phyloP scores from a whole-genome alignment of 129 eudicot species.

The Tagetes erecta region DNA sequence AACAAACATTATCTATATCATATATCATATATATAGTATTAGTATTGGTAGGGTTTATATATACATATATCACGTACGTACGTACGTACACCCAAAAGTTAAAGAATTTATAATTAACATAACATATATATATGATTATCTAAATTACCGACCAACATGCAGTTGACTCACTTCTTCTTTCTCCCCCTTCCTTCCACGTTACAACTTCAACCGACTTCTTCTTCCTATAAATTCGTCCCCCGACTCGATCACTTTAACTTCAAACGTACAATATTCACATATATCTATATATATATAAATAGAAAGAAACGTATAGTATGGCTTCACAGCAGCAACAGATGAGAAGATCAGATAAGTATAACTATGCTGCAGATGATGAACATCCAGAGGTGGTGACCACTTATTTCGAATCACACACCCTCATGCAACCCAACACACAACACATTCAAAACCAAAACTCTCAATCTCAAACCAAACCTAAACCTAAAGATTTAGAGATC shows the following conservation, averaged over 20 bases:
- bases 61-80: too few relatives aligned
- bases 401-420: conserved; percentile 58
- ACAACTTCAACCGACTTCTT: conserved; percentile 16
- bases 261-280: not conserved
- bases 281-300: not conserved
- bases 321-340: conserved; percentile 48
- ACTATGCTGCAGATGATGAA: conserved; percentile 43
- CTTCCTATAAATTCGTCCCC: conserved; percentile 1
- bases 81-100: too few relatives aligned
- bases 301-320: conserved; percentile 31
- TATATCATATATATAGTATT: too few relatives aligned
- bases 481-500: too few relatives aligned
- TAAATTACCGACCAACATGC: not conserved
- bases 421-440: conserved; percentile 17
- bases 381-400: conserved; percentile 21
- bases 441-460: not conserved
- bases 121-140: too few relatives aligned
- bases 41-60: too few relatives aligned
- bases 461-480: too few relatives aligned
- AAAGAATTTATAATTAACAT: too few relatives aligned
- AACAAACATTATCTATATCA: too few relatives aligned
- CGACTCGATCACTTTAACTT: too few relatives aligned
- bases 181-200: conserved; percentile 5
- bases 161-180: not conserved
- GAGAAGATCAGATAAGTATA: conserved; percentile 36